These are phyloP conservation scores for Caloboletus firmus DNA, from an alignment of 1,284 basidiomycete species.

Conservation along the genomic window DNA sequence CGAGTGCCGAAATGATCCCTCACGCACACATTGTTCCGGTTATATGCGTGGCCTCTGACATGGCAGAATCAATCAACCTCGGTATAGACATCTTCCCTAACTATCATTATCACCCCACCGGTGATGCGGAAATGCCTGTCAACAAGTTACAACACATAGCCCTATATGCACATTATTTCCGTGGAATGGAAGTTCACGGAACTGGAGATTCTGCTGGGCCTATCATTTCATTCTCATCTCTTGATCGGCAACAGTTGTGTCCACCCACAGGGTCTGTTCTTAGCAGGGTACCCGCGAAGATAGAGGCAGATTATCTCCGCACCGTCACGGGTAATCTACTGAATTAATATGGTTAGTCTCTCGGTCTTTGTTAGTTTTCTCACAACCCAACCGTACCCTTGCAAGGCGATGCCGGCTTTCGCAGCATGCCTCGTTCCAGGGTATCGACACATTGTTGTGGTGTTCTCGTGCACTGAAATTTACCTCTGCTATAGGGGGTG, in stretches of 20 bases:
- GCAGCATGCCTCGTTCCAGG: neutral
- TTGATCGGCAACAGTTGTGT: slow-evolving; percentile 6
- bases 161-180: slow-evolving; percentile 2
- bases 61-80: slow-evolving; percentile 12
- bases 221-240: slow-evolving; percentile 14
- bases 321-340: neutral
- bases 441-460: neutral
- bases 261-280: slow-evolving; percentile 1
- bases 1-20: neutral
- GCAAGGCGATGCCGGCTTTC: neutral
- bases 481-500: neutral
- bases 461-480: neutral
- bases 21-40: neutral
- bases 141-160: slow-evolving; percentile 1
- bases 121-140: neutral
- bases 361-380: neutral
- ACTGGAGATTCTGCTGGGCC: slow-evolving; percentile 14
- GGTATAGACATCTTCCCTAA: slow-evolving; percentile 5
- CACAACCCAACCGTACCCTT: neutral
- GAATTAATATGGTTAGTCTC: slow-evolving; percentile 14
- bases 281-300: slow-evolving; percentile 17
- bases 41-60: slow-evolving; percentile 2
- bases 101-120: slow-evolving; percentile 4
- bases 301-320: slow-evolving; percentile 24
- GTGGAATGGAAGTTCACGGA: slow-evolving; percentile 27